A percentile compares a stretch with the other conserved stretches of the same genome.
These are phyloP conservation scores for Triticum turgidum DNA, from an alignment of 176 grass and related monocot genomes.

Conservation along the genomic window DNA sequence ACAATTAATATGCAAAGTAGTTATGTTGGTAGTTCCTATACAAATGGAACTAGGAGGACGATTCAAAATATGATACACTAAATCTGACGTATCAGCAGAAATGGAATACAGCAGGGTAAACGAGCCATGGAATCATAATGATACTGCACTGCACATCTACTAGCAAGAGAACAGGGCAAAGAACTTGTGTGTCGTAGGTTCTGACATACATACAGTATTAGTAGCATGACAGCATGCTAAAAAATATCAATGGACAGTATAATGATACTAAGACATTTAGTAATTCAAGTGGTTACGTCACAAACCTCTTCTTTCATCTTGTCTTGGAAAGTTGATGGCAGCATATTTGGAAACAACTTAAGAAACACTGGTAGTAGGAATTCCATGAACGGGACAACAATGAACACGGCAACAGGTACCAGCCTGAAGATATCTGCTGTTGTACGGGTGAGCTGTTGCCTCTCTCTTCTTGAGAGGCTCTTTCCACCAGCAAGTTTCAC, in stretches of 20 bases:
- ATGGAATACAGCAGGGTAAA: background rate
- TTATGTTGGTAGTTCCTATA: background rate
- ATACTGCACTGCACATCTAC: background rate
- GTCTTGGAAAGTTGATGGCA: constrained; percentile 90
- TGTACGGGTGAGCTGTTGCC: constrained; percentile 71
- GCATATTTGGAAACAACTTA: constrained; percentile 91
- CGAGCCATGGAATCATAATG: background rate
- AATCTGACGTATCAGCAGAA: background rate
- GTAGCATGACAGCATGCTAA: background rate
- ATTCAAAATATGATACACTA: constrained; percentile 32
- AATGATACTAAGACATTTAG: constrained; percentile 1
- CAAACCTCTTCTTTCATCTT: constrained; percentile 87
- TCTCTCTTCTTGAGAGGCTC: constrained; percentile 78
- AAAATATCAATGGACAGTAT: constrained; percentile 1
- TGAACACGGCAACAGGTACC: constrained; percentile 87
- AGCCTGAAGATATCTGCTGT: constrained; percentile 88
- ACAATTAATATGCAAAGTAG: background rate
- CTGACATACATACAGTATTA: background rate
- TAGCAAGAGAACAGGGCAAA: background rate
- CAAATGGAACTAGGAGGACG: constrained; percentile 6
- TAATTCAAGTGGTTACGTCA: background rate
- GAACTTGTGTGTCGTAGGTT: background rate
- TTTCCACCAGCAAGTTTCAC: constrained; percentile 79
- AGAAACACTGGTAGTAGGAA: constrained; percentile 83
- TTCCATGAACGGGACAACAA: constrained; percentile 96